Evolutionary conservation across 768 basidiomycete species (phyloP).

Genomic region (Auriscalpium orientale): DNA sequence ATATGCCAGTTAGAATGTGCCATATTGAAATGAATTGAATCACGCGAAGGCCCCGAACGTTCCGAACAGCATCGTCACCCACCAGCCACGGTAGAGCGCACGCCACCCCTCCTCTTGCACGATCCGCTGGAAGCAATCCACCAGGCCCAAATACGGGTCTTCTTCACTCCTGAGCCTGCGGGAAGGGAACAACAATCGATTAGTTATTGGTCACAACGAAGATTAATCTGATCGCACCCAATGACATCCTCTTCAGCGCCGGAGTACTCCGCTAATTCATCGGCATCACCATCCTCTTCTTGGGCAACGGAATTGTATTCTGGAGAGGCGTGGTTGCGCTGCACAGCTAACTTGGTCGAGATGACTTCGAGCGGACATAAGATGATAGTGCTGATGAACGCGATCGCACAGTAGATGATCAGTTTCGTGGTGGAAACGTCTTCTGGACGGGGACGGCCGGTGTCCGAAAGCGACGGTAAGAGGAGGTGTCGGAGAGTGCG

Average conservation of each 20-base stretch:
- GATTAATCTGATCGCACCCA: slow-evolving; percentile 40
- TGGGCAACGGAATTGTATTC: slow-evolving; percentile 71
- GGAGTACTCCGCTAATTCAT: slow-evolving; percentile 50
- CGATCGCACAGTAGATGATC: slow-evolving; percentile 48
- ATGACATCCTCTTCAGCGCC: slow-evolving; percentile 79
- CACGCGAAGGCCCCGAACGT: slow-evolving; percentile 42
- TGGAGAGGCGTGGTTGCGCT: slow-evolving; percentile 72
- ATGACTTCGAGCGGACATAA: slow-evolving; percentile 79
- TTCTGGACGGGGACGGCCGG: slow-evolving; percentile 22
- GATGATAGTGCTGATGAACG: slow-evolving; percentile 46
- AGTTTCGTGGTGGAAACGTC: slow-evolving; percentile 45
- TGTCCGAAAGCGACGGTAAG: slow-evolving; percentile 42
- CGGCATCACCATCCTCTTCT: slow-evolving; percentile 60
- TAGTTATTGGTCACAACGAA: background rate
- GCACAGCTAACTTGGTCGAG: slow-evolving; percentile 69
- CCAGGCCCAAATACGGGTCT: slow-evolving; percentile 70
- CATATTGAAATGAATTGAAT: background rate
- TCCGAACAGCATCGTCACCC: slow-evolving; percentile 66
- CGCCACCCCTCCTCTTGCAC: slow-evolving; percentile 70
- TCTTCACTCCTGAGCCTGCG: slow-evolving; percentile 50
- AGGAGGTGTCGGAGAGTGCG: slow-evolving; percentile 44
- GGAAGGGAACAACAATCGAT: background rate
- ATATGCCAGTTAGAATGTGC: background rate
- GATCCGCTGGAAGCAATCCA: slow-evolving; percentile 72
- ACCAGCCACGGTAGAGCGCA: slow-evolving; percentile 79